Conservation (phyloP, 306 rosid genomes). For the Ceratonia siliqua region DNA sequence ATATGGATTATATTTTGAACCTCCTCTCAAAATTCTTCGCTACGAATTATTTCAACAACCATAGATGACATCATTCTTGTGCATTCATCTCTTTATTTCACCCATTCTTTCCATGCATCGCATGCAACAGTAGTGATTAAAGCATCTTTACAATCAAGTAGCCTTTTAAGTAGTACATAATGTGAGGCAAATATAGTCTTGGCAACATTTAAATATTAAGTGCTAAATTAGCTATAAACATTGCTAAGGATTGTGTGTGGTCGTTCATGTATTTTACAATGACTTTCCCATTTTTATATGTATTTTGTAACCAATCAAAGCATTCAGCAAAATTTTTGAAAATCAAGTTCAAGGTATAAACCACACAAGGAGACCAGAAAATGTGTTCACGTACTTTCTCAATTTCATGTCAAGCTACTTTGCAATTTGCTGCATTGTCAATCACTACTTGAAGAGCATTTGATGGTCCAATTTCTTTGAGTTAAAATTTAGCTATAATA, state of each 20-base stretch:
- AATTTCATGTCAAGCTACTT: not conserved
- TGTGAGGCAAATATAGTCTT: conserved; percentile 5
- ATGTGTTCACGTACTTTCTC: not conserved
- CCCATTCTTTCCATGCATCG: not conserved
- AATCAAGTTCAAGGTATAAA: not conserved
- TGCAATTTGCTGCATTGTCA: not conserved
- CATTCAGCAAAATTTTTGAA: too few relatives aligned
- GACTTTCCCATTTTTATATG: not conserved
- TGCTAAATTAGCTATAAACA: not conserved
- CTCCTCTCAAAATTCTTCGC: not conserved
- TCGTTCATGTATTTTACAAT: not conserved
- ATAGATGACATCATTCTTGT: not conserved
- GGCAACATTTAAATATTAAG: too few relatives aligned
- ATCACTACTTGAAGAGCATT: not conserved
- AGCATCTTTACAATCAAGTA: not conserved
- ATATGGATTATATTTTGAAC: too few relatives aligned
- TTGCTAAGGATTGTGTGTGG: not conserved
- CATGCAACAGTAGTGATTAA: too few relatives aligned
- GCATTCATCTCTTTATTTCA: not conserved
- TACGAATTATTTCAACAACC: not conserved
- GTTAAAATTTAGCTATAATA: not conserved
- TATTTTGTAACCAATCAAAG: not conserved
- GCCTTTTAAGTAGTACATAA: not conserved
- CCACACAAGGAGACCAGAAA: too few relatives aligned
- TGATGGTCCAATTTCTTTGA: not conserved